phyloP scores from a whole-genome alignment of 1,284 basidiomycete species.

The Phylloboletellus chloephorus region DNA sequence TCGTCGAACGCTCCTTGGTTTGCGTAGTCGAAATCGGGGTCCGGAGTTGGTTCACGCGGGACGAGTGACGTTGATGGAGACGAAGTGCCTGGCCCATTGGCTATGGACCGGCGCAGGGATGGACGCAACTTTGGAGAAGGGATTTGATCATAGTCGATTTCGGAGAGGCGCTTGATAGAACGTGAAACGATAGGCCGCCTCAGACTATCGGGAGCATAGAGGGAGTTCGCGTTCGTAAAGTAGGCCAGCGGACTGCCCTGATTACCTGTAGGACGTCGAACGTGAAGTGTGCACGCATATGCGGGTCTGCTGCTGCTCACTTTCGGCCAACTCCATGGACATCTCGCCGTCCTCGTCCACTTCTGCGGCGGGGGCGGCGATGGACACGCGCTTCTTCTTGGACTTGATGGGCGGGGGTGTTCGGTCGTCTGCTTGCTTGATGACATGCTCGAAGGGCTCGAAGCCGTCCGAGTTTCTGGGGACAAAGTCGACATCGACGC shows the following conservation, averaged over 20 bases:
- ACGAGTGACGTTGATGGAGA: slow-evolving; percentile 38
- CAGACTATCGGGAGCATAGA: slow-evolving; percentile 42
- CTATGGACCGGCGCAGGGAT: slow-evolving; percentile 35
- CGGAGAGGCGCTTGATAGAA: slow-evolving; percentile 46
- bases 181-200: slow-evolving; percentile 48
- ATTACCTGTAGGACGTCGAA: slow-evolving; percentile 11
- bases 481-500: slow-evolving; percentile 60
- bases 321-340: slow-evolving; percentile 64
- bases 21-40: slow-evolving; percentile 26
- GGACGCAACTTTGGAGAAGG: slow-evolving; percentile 54
- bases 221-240: slow-evolving; percentile 46
- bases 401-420: slow-evolving; percentile 51
- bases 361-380: slow-evolving; percentile 34
- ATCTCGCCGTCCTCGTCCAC: slow-evolving; percentile 61
- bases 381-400: slow-evolving; percentile 42
- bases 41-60: slow-evolving; percentile 27
- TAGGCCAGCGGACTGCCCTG: slow-evolving; percentile 49
- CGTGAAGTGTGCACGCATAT: slow-evolving; percentile 9
- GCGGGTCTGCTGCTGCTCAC: slow-evolving; percentile 32
- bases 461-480: slow-evolving; percentile 78
- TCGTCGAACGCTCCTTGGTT: slow-evolving; percentile 25
- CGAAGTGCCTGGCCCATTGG: slow-evolving; percentile 43
- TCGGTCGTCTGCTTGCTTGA: slow-evolving; percentile 63
- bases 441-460: slow-evolving; percentile 74
- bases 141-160: slow-evolving; percentile 59